phyloP scores from a whole-genome alignment of 805 yeast genomes.

The Candida mattraensis region DNA sequence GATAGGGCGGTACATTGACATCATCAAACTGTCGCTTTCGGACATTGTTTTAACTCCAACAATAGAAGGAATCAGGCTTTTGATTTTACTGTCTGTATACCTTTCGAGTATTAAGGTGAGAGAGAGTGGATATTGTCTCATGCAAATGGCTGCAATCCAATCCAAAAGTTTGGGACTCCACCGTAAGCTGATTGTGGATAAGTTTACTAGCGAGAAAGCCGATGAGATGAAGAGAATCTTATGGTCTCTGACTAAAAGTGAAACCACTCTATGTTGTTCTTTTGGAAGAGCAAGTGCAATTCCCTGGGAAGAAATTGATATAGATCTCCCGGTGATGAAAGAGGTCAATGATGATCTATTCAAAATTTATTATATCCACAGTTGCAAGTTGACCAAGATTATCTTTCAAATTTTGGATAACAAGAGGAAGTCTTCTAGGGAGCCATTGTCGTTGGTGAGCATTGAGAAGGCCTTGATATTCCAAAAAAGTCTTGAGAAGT shows the following conservation, averaged over 20 bases:
- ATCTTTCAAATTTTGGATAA: slow-evolving; percentile 42
- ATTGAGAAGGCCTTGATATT: slow-evolving; percentile 41
- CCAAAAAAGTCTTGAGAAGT: slow-evolving; percentile 35
- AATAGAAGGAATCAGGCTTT: slow-evolving; percentile 43
- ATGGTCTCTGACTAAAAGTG: slow-evolving; percentile 47
- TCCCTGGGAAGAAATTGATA: slow-evolving; percentile 44
- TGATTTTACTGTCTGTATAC: slow-evolving; percentile 43
- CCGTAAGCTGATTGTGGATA: slow-evolving; percentile 37
- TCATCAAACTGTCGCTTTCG: slow-evolving; percentile 42
- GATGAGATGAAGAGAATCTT: slow-evolving; percentile 42
- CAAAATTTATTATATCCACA: slow-evolving; percentile 34
- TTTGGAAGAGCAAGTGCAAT: slow-evolving; percentile 48
- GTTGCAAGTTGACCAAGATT: slow-evolving; percentile 37
- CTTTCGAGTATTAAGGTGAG: slow-evolving; percentile 44
- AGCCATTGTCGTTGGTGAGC: slow-evolving; percentile 40
- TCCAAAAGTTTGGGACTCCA: slow-evolving; percentile 50
- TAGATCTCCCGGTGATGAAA: slow-evolving; percentile 37
- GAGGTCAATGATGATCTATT: slow-evolving; percentile 33
- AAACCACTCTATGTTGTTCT: slow-evolving; percentile 41
- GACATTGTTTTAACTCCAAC: slow-evolving; percentile 46
- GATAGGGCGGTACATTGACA: slow-evolving; percentile 37
- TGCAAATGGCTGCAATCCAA: slow-evolving; percentile 48
- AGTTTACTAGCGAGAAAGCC: slow-evolving; percentile 33
- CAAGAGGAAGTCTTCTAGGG: slow-evolving; percentile 36
- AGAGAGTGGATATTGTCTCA: slow-evolving; percentile 48